Evolutionary conservation across 306 rosid species (phyloP).

Genomic region (Citrullus amarus): DNA sequence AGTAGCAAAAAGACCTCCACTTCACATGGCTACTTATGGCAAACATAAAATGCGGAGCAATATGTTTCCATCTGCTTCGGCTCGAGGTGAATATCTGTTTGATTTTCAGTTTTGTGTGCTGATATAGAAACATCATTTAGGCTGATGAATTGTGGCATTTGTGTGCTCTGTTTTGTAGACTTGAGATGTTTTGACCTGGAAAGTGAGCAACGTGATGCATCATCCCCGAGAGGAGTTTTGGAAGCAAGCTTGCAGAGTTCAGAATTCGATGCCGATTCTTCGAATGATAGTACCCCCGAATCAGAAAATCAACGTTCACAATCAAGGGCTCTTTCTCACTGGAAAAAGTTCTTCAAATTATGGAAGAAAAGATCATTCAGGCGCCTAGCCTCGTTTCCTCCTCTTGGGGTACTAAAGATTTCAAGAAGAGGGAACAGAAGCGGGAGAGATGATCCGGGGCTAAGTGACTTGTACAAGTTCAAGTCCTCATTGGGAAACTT

Average conservation of each 20-base stretch:
- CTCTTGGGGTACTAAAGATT: conserved; percentile 33
- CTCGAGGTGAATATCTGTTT: conserved; percentile 31
- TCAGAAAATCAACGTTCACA: conserved; percentile 12
- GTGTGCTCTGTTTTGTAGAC: conserved; percentile 27
- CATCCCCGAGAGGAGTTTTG: conserved; percentile 78
- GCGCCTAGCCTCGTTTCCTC: conserved; percentile 37
- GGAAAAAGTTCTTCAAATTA: conserved; percentile 33
- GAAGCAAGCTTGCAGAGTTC: conserved; percentile 32
- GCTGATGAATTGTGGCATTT: conserved; percentile 3
- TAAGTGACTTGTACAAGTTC: conserved; percentile 27
- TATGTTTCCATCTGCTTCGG: conserved; percentile 25
- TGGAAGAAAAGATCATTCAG: conserved; percentile 32
- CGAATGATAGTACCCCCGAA: conserved; percentile 12
- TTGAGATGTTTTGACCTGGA: conserved; percentile 44
- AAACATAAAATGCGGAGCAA: conserved; percentile 11
- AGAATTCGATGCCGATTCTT: conserved; percentile 17
- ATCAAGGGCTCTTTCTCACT: conserved; percentile 23
- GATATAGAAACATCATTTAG: background rate
- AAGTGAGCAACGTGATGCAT: conserved; percentile 43
- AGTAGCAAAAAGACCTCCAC: conserved; percentile 8
- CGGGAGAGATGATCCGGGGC: conserved; percentile 24
- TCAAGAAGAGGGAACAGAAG: conserved; percentile 41
- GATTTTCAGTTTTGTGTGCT: background rate
- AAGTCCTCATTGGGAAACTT: conserved; percentile 39
- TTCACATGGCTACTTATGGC: background rate